Percentiles rank a stretch among this genome's conserved stretches.
Evolutionary conservation across 176 grass and related monocot species (phyloP).

Genomic region (Aegilops speltoides): DNA sequence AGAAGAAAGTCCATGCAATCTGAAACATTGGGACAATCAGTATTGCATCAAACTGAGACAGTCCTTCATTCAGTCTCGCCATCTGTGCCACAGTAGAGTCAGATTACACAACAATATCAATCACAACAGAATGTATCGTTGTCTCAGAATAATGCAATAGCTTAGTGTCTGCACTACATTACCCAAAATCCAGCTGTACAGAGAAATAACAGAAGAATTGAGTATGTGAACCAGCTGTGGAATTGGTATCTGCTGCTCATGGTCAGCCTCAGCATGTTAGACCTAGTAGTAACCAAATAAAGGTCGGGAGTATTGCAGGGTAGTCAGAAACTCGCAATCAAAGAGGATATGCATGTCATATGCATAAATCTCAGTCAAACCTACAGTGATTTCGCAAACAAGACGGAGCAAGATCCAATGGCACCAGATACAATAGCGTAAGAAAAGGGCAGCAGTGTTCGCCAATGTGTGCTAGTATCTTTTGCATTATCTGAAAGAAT

Average conservation of each 20-base stretch:
- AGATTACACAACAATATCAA: constrained; percentile 29
- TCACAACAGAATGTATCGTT: not conserved
- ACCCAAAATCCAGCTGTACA: constrained; percentile 99
- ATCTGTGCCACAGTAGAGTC: constrained; percentile 59
- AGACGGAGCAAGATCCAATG: constrained; percentile 92
- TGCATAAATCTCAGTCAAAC: constrained; percentile 36
- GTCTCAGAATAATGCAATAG: constrained; percentile 4
- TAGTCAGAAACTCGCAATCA: constrained; percentile 40
- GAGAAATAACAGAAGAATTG: constrained; percentile 82
- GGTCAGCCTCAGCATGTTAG: constrained; percentile 92
- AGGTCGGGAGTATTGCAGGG: not conserved
- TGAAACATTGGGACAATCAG: constrained; percentile 98
- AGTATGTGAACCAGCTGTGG: constrained; percentile 96
- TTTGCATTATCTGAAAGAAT: constrained; percentile 58
- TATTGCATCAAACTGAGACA: constrained; percentile 96
- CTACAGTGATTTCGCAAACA: constrained; percentile 99
- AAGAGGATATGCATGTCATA: not conserved
- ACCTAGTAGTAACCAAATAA: constrained; percentile 45
- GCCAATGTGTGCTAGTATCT: constrained; percentile 64
- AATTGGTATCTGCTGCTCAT: constrained; percentile 89
- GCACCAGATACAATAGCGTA: constrained; percentile 96
- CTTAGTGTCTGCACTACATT: constrained; percentile 39
- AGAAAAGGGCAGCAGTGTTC: constrained; percentile 88
- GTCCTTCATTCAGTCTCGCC: constrained; percentile 93
- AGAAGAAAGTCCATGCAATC: constrained; percentile 99